These are phyloP conservation scores for Eragrostis nindensis DNA, from an alignment of 176 grass and related monocot genomes.

Conservation along the genomic window DNA sequence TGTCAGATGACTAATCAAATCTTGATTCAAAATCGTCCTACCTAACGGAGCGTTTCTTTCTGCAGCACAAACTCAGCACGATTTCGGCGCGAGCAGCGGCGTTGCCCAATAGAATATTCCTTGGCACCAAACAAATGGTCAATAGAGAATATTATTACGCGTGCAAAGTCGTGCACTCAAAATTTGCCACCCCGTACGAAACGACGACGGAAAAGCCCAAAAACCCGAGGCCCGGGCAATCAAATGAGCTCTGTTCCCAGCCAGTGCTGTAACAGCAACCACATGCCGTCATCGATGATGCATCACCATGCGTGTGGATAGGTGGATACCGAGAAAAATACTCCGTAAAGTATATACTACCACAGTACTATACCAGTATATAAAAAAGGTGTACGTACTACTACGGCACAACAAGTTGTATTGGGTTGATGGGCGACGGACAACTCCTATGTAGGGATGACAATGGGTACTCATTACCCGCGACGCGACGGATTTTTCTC, in stretches of 20 bases:
- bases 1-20: neutral
- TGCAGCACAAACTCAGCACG: neutral
- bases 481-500: too few species aligned
- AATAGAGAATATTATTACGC: neutral
- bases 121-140: too few species aligned
- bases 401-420: too few species aligned
- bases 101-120: neutral
- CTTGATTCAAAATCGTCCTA: neutral
- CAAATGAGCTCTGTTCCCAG: neutral
- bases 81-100: neutral
- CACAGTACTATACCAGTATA: too few species aligned
- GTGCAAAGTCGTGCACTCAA: neutral
- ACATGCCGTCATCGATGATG: constrained; percentile 12
- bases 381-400: too few species aligned
- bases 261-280: too few species aligned
- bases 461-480: too few species aligned
- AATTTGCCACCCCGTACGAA: neutral
- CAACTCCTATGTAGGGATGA: too few species aligned
- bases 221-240: neutral
- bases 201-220: neutral
- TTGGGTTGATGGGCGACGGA: too few species aligned
- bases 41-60: neutral
- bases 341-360: too few species aligned
- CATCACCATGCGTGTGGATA: neutral
- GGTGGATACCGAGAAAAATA: too few species aligned